Percentiles rank a stretch among this genome's conserved stretches.
Evolutionary conservation across 257 asterid genomes (phyloP).

Genomic region (Anisodus acutangulus): DNA sequence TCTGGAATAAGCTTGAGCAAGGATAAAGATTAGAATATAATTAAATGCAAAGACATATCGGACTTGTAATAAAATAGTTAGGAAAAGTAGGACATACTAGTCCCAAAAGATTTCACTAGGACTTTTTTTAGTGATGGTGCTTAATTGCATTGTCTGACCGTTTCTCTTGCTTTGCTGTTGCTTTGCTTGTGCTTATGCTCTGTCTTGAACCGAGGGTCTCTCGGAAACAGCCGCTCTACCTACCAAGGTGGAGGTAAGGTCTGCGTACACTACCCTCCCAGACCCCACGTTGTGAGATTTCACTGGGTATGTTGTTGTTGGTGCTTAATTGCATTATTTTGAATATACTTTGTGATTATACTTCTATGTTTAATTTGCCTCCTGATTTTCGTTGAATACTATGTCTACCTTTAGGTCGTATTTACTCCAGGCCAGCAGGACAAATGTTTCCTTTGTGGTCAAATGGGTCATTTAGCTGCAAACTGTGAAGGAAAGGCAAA

Average conservation of each 20-base stretch:
- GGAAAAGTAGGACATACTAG: neutral
- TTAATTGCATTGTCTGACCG: neutral
- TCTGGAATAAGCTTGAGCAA: slow-evolving; percentile 6
- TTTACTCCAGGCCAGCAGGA: slow-evolving; percentile 95
- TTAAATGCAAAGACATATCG: neutral
- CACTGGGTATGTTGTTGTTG: neutral
- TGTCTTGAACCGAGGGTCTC: too few relatives aligned
- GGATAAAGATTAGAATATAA: neutral
- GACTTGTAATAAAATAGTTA: neutral
- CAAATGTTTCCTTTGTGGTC: slow-evolving; percentile 96
- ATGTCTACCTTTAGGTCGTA: slow-evolving; percentile 60
- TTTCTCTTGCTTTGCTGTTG: too few relatives aligned
- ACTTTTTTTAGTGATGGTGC: neutral
- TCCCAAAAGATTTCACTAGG: neutral
- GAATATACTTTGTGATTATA: neutral
- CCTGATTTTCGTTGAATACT: neutral
- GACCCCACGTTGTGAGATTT: too few relatives aligned
- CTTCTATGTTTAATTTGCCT: neutral
- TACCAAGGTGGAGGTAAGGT: too few relatives aligned
- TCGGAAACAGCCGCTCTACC: too few relatives aligned
- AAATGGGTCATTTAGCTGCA: slow-evolving; percentile 96
- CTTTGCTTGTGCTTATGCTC: too few relatives aligned
- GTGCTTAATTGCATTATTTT: neutral
- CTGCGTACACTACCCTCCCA: too few relatives aligned
- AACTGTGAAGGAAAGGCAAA: slow-evolving; percentile 89